These are phyloP conservation scores for Isatis tinctoria DNA, from an alignment of 345 rosid genomes.

Conservation along the genomic window DNA sequence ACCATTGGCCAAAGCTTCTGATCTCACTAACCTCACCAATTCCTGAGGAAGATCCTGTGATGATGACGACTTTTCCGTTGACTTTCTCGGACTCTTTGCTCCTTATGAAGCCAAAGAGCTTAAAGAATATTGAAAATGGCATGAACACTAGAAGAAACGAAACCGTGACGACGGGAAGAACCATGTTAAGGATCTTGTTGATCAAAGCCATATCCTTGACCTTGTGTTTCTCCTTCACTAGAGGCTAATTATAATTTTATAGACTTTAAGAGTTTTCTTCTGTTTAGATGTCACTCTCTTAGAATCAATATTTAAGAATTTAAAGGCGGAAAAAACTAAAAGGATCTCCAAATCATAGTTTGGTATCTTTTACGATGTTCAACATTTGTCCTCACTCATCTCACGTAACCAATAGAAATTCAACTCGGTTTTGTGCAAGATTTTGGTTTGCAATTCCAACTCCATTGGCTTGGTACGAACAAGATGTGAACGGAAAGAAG, in stretches of 20 bases:
- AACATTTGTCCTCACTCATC: neutral
- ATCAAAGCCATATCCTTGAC: constrained; percentile 31
- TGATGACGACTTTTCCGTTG: constrained; percentile 45
- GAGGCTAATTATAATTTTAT: neutral
- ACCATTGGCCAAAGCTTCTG: neutral
- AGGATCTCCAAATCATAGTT: neutral
- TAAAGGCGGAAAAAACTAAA: neutral
- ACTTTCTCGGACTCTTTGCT: constrained; percentile 32
- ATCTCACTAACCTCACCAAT: constrained; percentile 49
- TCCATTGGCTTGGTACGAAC: neutral
- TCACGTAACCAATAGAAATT: neutral
- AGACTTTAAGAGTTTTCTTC: neutral
- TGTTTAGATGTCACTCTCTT: neutral
- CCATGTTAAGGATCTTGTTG: constrained; percentile 37
- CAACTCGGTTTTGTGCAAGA: neutral
- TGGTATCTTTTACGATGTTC: neutral
- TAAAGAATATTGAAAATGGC: constrained; percentile 36
- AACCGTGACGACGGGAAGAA: constrained; percentile 40
- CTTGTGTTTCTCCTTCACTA: neutral
- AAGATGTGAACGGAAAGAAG: neutral
- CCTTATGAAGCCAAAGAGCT: constrained; percentile 25
- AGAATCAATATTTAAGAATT: neutral
- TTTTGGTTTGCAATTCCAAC: neutral
- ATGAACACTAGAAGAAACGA: constrained; percentile 34
- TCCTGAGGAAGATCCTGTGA: constrained; percentile 60